Evolutionary conservation across 2,329 filamentous ascomycete species (phyloP), one percentile per base, ranked within the genome.

Genomic region (Lomentospora prolificans): DNA sequence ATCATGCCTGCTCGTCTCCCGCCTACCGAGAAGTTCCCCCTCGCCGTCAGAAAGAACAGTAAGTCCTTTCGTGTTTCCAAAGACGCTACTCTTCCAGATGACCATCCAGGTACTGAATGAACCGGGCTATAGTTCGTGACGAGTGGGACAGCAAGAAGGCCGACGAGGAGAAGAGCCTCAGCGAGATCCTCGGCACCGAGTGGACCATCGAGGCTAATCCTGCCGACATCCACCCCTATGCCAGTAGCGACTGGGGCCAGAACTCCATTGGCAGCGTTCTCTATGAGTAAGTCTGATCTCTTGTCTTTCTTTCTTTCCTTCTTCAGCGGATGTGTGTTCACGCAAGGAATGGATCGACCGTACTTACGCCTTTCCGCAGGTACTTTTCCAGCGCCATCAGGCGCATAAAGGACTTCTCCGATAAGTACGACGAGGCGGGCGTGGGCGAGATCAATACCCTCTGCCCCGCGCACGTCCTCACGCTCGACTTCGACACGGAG

Each of bases 121-220:
- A n/a, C n/a, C n/a, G n/a, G n/a, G n/a, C n/a, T n/a, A n/a, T 44
- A 80, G 76, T 80, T 59, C 75, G 78, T 4, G 79, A 81, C 61
- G 69, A 72, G 14, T 81, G 71, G 70, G 76, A 80, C 17, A 69
- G 63, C 55, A 77, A 74, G 56, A 78, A 75, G 61, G 63, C 59
- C 0, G 72, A 70, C 2, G 59, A 72, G 12, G 76, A 78, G 63
- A 64, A 69, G 54, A 63, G 72, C 55, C 61, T 81, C 41, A 75
- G 74, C 0, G 67, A 70, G 0, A 48, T 72, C 44, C 70, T 81
- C 2, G 75, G 74, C n/a, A 65, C 67, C 33, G 39, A 69, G 6
- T 82, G 78, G 78, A 78, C 72, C 4, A 66, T 79, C 30, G 72
- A 78, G 6, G 68, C 77, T 61, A 70, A 76, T 59, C 72, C 75